These are phyloP conservation scores for Rhodotorula diobovata DNA, from an alignment of 768 basidiomycete species.

Conservation along the genomic window DNA sequence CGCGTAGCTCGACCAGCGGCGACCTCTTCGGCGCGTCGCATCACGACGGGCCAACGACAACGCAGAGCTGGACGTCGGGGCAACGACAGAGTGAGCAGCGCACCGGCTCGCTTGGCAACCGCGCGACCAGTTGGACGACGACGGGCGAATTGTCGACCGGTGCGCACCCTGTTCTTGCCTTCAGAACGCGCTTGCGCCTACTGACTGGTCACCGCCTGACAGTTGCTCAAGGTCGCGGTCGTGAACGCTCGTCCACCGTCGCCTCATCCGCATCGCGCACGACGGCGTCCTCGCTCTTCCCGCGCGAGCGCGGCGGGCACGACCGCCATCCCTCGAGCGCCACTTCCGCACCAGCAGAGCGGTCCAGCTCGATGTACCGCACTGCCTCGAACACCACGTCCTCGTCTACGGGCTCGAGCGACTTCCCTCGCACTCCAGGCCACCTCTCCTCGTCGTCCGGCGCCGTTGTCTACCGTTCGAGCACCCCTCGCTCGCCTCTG, in stretches of 20 bases:
- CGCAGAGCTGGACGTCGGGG: too few relatives aligned
- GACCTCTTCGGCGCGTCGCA: too few relatives aligned
- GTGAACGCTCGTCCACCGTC: background rate
- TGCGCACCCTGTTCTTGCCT: too few relatives aligned
- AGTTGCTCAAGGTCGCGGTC: too few relatives aligned
- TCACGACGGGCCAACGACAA: too few relatives aligned
- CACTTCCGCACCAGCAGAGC: background rate
- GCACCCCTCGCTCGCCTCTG: too few relatives aligned
- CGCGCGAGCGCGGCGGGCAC: background rate
- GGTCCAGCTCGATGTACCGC: background rate
- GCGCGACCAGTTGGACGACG: too few relatives aligned
- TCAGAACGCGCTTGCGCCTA: too few relatives aligned
- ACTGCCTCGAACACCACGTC: background rate
- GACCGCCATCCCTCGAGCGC: background rate
- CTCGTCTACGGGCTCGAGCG: slow-evolving; percentile 1
- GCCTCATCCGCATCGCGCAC: background rate
- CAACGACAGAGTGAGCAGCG: too few relatives aligned
- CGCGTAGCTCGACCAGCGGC: background rate
- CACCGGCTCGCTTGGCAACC: too few relatives aligned
- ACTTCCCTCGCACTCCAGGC: slow-evolving; percentile 14
- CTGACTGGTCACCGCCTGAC: too few relatives aligned
- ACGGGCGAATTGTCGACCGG: too few relatives aligned
- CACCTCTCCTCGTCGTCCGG: background rate
- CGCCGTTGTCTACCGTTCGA: slow-evolving; percentile 4
- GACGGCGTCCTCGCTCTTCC: background rate